Base-by-base conservation (phyloP, 768 basidiomycete species). In the Rossbeevera mucosa region DNA sequence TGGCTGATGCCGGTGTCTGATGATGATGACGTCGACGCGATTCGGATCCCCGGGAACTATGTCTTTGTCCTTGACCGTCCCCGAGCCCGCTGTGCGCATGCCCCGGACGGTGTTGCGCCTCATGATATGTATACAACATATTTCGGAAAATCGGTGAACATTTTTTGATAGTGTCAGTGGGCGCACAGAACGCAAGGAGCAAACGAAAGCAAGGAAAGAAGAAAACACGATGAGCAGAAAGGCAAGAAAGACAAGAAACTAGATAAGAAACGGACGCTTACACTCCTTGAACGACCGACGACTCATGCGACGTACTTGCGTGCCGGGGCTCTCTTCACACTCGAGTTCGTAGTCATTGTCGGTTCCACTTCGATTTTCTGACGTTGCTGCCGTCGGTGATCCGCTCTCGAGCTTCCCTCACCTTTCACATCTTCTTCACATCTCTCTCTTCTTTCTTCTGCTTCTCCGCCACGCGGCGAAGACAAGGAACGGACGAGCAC, bases 361-460 rank as follows among this genome's bases (percentile, higher is more conserved):
- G n/a, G 33, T 7, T 48, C 53, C 16, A 40, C 51, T 5, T 61
- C 56, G 6, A 69, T 18, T 22, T 58, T 56, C 48, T 67, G 64
- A 3, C 66, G 54, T 8, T 31, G 51, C 2, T 53, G 63, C 7
- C 20, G 21, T 20, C 21, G 20, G 8, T 20, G 13, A 49, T 53
- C 55, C 9, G 33, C 49, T 9, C 53, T 58, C 12, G 53, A 63
- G 18, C 18, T 47, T 14, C 53, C 48, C 3, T 24, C 56, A 11
- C 16, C 4, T 33, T 33, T 16, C 31, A 14, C 8, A 8, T 9
- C 33, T 4, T n/a, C 33, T n/a, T 36, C n/a, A 4, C 33, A n/a
- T 18, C 9, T 9, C 33, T n/a, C 33, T 18, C 8, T 9, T 36
- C n/a, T 36, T 11, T 56, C 57, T 9, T 57, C 59, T 5, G 51